Conservation (phyloP, 1,284 basidiomycete genomes). For the Ceratobasidium sp. region DNA sequence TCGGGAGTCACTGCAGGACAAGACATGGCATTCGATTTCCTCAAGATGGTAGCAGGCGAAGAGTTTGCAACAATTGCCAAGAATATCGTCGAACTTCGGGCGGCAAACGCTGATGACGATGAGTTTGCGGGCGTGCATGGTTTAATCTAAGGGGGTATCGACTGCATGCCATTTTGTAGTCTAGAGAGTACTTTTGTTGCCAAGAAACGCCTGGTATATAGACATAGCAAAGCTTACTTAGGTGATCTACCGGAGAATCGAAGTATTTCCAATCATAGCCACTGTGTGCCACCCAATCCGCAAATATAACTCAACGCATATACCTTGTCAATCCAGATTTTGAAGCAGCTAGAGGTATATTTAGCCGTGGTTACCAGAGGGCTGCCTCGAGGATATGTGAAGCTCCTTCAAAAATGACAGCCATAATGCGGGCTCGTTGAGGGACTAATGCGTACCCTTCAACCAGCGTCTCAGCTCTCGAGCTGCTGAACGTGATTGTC, state of each 20-base stretch:
- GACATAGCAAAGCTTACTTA: too few species aligned
- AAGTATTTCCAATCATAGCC: not conserved
- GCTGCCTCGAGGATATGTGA: too few species aligned
- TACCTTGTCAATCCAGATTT: too few species aligned
- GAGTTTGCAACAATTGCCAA: conserved; percentile 16
- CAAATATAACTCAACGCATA: conserved; percentile 18
- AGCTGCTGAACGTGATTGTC: not conserved
- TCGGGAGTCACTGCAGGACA: conserved; percentile 60
- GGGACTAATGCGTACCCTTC: not conserved
- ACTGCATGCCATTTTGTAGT: too few species aligned
- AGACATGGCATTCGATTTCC: conserved; percentile 58
- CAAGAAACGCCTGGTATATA: too few species aligned
- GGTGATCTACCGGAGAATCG: too few species aligned
- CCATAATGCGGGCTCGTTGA: not conserved
- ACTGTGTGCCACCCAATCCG: conserved; percentile 20
- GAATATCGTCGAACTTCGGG: conserved; percentile 35
- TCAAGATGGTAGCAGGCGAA: conserved; percentile 47
- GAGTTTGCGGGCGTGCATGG: conserved; percentile 27
- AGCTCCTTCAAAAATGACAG: not conserved
- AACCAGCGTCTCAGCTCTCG: not conserved
- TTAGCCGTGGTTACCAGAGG: too few species aligned
- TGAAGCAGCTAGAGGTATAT: too few species aligned
- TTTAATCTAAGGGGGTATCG: not conserved
- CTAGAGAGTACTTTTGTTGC: too few species aligned
- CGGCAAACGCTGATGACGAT: conserved; percentile 27